Evolutionary conservation across 2,329 filamentous ascomycete species (phyloP).

Genomic region (Emergomyces africanus): DNA sequence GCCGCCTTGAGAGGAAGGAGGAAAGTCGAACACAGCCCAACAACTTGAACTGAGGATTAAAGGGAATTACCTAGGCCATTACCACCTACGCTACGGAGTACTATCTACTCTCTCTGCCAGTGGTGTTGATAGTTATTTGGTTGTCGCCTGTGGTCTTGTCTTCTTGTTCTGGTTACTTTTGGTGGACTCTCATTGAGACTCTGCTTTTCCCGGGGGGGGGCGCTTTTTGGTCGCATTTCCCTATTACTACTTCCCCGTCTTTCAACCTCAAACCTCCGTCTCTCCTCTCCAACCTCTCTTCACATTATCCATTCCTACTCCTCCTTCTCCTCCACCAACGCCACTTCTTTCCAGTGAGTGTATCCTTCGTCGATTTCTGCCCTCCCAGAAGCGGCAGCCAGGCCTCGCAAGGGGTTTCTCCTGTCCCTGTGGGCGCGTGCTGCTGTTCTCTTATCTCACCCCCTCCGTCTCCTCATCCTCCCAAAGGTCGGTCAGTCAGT

Average conservation of each 20-base stretch:
- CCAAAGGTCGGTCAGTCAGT: background rate
- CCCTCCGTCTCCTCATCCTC: slow-evolving; percentile 1
- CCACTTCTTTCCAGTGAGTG: background rate
- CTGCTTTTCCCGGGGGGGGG: background rate
- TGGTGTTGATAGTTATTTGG: background rate
- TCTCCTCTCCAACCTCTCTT: background rate
- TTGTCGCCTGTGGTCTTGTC: background rate
- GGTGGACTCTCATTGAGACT: no score
- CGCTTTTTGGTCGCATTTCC: background rate
- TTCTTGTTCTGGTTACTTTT: background rate
- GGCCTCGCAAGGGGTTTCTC: slow-evolving; percentile 7
- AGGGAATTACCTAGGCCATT: background rate
- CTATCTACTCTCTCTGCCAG: background rate
- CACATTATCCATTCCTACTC: background rate
- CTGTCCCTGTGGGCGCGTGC: slow-evolving; percentile 10
- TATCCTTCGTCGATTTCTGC: slow-evolving; percentile 2
- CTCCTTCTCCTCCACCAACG: background rate
- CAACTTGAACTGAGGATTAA: background rate
- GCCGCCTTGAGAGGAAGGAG: no score
- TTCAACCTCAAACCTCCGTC: background rate
- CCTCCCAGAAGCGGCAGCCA: slow-evolving; percentile 4
- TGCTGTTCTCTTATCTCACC: slow-evolving; percentile 5
- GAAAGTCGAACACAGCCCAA: background rate
- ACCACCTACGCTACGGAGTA: background rate
- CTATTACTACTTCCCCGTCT: background rate